Percentiles rank a stretch among this genome's conserved stretches.
phyloP scores from a whole-genome alignment of 208 protist genomes.

The Wallacemonas sp. region DNA sequence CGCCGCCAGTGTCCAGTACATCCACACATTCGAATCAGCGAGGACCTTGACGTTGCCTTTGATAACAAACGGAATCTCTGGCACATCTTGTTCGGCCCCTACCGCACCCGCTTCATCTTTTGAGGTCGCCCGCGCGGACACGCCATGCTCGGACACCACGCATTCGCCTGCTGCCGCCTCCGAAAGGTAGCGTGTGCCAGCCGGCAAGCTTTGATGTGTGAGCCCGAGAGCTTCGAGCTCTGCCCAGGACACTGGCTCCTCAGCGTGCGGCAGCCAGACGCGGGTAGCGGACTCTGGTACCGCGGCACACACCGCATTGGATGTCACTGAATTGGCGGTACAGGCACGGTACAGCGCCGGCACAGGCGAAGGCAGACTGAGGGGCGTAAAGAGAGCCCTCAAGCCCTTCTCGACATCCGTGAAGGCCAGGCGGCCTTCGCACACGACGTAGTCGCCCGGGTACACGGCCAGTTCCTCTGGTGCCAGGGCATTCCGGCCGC shows the following conservation, averaged over 20 bases:
- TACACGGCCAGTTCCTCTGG: conserved; percentile 6
- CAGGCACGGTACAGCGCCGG: neutral
- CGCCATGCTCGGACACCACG: no score
- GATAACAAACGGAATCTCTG: conserved; percentile 11
- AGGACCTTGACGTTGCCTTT: conserved; percentile 36
- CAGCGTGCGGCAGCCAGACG: conserved; percentile 13
- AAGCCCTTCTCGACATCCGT: conserved; percentile 30
- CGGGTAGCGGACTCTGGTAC: neutral
- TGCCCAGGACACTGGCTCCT: neutral
- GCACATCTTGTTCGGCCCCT: neutral
- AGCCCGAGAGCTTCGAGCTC: conserved; percentile 7
- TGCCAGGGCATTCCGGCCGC: neutral
- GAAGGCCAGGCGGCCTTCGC: conserved; percentile 40
- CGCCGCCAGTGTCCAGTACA: conserved; percentile 56
- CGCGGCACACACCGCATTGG: neutral
- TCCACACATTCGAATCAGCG: conserved; percentile 44
- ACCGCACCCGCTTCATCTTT: neutral
- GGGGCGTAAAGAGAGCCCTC: neutral
- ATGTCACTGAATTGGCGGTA: no score
- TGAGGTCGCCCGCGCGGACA: no score
- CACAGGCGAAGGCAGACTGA: neutral
- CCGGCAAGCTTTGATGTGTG: neutral
- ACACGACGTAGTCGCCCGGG: conserved; percentile 61
- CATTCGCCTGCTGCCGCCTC: no score
- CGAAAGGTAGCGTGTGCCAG: conserved; percentile 4